Conservation (phyloP, 352 stramenopile species). For the Pythium pyrilobum region DNA sequence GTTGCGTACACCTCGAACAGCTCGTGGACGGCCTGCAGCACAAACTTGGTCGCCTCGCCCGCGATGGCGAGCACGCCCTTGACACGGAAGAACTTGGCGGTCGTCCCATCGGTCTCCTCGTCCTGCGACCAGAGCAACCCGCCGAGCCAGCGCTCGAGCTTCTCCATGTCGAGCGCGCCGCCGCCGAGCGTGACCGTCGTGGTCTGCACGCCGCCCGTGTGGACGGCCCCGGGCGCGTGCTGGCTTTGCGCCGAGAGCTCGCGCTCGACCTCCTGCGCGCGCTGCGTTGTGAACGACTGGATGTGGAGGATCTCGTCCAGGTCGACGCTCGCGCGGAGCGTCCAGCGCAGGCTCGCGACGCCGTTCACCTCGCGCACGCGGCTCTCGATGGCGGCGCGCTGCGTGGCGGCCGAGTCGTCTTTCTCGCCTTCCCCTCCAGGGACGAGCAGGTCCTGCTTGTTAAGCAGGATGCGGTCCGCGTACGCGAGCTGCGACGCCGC, state of each 20-base stretch:
- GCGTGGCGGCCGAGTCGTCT: too few species aligned
- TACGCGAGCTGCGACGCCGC: slow-evolving; percentile 96
- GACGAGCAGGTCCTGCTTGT: slow-evolving; percentile 96
- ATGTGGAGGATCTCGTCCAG: slow-evolving; percentile 76
- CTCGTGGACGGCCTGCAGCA: slow-evolving; percentile 80
- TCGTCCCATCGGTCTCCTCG: slow-evolving; percentile 14
- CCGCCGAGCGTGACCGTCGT: slow-evolving; percentile 49
- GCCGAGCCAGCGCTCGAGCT: slow-evolving; percentile 69
- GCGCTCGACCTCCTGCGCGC: slow-evolving; percentile 51
- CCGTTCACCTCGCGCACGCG: slow-evolving; percentile 55
- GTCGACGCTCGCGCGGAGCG: slow-evolving; percentile 46
- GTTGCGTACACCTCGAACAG: slow-evolving; percentile 73
- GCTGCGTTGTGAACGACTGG: slow-evolving; percentile 67
- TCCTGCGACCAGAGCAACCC: slow-evolving; percentile 63
- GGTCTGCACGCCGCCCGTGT: slow-evolving; percentile 69
- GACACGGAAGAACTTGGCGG: slow-evolving; percentile 58
- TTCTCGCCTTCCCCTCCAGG: slow-evolving; percentile 39
- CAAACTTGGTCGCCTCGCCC: slow-evolving; percentile 54
- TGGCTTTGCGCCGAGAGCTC: slow-evolving; percentile 11
- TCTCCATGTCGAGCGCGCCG: slow-evolving; percentile 34
- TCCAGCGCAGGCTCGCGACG: slow-evolving; percentile 63
- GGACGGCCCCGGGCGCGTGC: slow-evolving; percentile 12
- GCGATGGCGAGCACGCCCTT: slow-evolving; percentile 65
- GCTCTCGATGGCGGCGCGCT: slow-evolving; percentile 26
- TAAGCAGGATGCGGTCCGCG: slow-evolving; percentile 97